Evolutionary conservation across 2,329 filamentous ascomycete genomes (phyloP).

Genomic region (Zasmidium cellare): DNA sequence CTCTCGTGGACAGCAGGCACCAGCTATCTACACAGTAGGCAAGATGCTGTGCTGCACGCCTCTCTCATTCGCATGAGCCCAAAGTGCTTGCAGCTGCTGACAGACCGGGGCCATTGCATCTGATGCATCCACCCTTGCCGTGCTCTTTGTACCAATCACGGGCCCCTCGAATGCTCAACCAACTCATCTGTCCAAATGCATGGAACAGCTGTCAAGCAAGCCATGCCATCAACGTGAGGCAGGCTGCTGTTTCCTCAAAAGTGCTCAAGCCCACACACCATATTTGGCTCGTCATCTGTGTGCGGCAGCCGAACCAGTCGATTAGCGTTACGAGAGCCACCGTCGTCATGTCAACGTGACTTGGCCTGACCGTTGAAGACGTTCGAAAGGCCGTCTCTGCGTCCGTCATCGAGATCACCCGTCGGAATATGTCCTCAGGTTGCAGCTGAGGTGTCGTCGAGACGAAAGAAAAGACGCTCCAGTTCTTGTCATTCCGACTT

Average conservation of each 20-base stretch:
- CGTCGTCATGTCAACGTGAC: not conserved
- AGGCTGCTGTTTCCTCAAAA: not conserved
- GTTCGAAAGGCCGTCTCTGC: not conserved
- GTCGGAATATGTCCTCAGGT: too few species aligned
- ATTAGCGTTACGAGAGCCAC: not conserved
- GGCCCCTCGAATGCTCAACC: too few species aligned
- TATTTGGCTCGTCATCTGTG: not conserved
- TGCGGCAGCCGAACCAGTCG: not conserved
- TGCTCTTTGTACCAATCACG: not conserved
- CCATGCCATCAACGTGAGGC: not conserved
- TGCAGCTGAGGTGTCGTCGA: too few species aligned
- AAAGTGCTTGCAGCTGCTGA: not conserved
- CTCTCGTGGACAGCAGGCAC: too few species aligned
- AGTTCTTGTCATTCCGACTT: too few species aligned
- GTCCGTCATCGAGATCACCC: not conserved
- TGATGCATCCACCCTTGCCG: not conserved
- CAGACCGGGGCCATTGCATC: not conserved
- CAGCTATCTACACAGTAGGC: too few species aligned
- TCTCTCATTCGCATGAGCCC: not conserved
- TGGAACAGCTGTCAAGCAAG: not conserved
- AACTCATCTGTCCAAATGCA: too few species aligned
- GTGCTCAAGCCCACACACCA: not conserved
- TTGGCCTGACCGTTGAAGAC: not conserved
- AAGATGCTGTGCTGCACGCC: too few species aligned
- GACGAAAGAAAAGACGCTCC: too few species aligned